phyloP scores from a whole-genome alignment of 1,139 yeast species.

The Debaryomyces sp. region DNA sequence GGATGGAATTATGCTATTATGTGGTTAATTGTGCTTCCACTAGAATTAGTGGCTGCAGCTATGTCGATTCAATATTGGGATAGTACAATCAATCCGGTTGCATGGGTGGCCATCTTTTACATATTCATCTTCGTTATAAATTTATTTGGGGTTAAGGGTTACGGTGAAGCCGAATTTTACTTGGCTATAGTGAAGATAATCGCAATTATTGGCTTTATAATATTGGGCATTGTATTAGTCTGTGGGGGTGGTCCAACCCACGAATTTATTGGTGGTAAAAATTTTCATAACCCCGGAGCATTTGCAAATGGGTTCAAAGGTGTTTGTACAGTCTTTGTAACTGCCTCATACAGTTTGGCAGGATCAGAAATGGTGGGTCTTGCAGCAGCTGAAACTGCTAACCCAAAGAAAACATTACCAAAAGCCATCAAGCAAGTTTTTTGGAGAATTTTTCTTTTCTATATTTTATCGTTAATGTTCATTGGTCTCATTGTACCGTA shows the following conservation, averaged over 20 bases:
- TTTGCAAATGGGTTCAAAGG: conserved; percentile 48
- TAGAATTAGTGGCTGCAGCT: conserved; percentile 78
- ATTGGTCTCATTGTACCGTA: conserved; percentile 43
- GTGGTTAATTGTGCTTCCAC: conserved; percentile 76
- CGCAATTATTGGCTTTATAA: conserved; percentile 66
- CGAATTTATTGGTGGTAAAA: conserved; percentile 63
- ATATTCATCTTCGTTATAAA: conserved; percentile 57
- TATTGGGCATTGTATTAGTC: conserved; percentile 61
- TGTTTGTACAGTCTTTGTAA: conserved; percentile 43
- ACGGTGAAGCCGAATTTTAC: conserved; percentile 73
- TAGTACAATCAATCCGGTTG: conserved; percentile 59
- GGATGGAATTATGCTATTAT: conserved; percentile 83
- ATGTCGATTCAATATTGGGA: conserved; percentile 71
- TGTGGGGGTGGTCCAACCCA: conserved; percentile 70
- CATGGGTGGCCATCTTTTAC: conserved; percentile 66
- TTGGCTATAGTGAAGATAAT: conserved; percentile 60
- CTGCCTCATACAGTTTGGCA: conserved; percentile 46
- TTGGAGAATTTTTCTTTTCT: conserved; percentile 46
- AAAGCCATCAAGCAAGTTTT: conserved; percentile 47
- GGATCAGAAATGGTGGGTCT: conserved; percentile 53
- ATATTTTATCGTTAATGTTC: conserved; percentile 40
- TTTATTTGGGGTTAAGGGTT: conserved; percentile 70
- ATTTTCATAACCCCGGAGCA: conserved; percentile 65
- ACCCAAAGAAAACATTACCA: conserved; percentile 41
- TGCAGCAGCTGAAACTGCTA: conserved; percentile 43